Conservation (phyloP, 306 rosid genomes). For the Prunus mira region DNA sequence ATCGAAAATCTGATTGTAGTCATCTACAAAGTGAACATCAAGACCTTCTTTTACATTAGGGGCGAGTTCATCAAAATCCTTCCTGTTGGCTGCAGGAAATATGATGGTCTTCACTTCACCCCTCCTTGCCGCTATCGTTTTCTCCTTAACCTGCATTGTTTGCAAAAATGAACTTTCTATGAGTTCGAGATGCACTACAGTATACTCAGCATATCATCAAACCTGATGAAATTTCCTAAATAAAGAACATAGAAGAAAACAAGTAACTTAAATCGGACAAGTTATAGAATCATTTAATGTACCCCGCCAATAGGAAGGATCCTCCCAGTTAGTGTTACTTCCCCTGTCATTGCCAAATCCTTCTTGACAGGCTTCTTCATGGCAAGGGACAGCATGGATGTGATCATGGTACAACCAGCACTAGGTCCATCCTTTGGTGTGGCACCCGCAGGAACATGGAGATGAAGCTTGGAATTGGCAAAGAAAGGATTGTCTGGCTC, state of each 20-base stretch:
- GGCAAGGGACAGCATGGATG: constrained; percentile 88
- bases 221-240: background rate
- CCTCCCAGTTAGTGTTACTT: constrained; percentile 94
- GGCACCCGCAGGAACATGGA: constrained; percentile 97
- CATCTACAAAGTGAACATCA: constrained; percentile 91
- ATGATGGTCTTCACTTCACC: constrained; percentile 79
- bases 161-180: constrained; percentile 19
- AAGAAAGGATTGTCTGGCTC: constrained; percentile 67
- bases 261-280: background rate
- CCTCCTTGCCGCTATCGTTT: constrained; percentile 94
- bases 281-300: constrained; percentile 28
- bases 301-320: constrained; percentile 99
- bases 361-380: constrained; percentile 80
- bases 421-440: constrained; percentile 99
- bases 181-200: constrained; percentile 23
- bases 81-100: constrained; percentile 87
- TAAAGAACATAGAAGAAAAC: background rate
- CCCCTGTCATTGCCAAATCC: constrained; percentile 99
- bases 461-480: constrained; percentile 81
- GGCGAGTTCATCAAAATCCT: constrained; percentile 91
- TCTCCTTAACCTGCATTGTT: constrained; percentile 84
- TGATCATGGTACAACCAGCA: constrained; percentile 98
- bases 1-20: constrained; percentile 63
- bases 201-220: background rate
- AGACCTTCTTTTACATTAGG: constrained; percentile 90